phyloP scores from a whole-genome alignment of 495 filamentous ascomycete species.

The Aspergillus avenaceus region DNA sequence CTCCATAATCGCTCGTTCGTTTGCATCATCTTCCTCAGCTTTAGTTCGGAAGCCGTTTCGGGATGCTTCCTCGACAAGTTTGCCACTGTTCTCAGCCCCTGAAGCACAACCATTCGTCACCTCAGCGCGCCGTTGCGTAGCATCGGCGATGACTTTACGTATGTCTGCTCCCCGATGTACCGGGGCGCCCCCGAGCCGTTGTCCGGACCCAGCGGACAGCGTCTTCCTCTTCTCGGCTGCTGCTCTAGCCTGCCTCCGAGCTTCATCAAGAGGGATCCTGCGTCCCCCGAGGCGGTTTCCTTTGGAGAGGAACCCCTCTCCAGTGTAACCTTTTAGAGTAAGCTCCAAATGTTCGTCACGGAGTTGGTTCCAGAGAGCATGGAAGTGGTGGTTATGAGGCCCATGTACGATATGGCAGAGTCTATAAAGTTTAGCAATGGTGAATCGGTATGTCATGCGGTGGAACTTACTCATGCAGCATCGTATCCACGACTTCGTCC shows the following conservation, averaged over 20 bases:
- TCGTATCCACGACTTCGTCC: conserved; percentile 80
- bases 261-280: conserved; percentile 68
- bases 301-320: conserved; percentile 79
- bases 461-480: conserved; percentile 79
- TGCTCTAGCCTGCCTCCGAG: conserved; percentile 66
- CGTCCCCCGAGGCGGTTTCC: conserved; percentile 70
- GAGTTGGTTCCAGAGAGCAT: conserved; percentile 82
- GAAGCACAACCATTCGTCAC: conserved; percentile 73
- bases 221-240: conserved; percentile 69
- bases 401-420: conserved; percentile 83
- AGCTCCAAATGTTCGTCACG: conserved; percentile 79
- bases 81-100: conserved; percentile 49
- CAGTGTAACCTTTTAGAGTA: conserved; percentile 77
- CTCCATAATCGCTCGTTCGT: conserved; percentile 83
- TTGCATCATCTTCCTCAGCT: conserved; percentile 85
- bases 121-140: conserved; percentile 63
- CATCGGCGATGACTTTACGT: conserved; percentile 68
- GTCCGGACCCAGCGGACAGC: conserved; percentile 60
- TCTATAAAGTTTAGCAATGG: conserved; percentile 26
- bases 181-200: conserved; percentile 67
- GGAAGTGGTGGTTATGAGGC: conserved; percentile 78
- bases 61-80: conserved; percentile 66
- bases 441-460: neutral
- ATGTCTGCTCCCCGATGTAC: conserved; percentile 64
- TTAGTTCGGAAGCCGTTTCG: conserved; percentile 74